These are phyloP conservation scores for Cytospora schulzeri DNA, from an alignment of 2,329 filamentous ascomycete genomes.

Conservation along the genomic window DNA sequence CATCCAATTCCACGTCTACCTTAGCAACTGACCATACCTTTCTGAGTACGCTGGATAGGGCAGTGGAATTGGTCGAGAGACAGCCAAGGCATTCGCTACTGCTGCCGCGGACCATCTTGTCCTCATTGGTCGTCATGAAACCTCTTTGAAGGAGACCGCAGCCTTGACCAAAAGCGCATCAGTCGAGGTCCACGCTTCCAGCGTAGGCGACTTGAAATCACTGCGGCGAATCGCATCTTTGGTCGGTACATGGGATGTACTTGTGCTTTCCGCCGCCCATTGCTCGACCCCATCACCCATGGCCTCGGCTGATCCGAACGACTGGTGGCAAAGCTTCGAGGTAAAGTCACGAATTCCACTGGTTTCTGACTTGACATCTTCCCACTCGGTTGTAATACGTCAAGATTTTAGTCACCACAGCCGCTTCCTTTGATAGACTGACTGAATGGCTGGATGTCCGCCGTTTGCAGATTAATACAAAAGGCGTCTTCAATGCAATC, in stretches of 20 bases:
- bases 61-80: constrained; percentile 26
- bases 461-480: too few relatives aligned
- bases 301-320: constrained; percentile 9
- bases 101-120: constrained; percentile 23
- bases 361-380: constrained; percentile 24
- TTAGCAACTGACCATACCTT: not conserved
- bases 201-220: not conserved
- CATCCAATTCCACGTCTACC: not conserved
- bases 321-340: constrained; percentile 28
- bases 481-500: too few relatives aligned
- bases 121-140: constrained; percentile 20
- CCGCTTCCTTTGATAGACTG: too few relatives aligned
- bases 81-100: constrained; percentile 24
- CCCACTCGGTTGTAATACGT: too few relatives aligned
- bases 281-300: not conserved
- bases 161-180: not conserved
- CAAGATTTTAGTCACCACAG: constrained; percentile 25
- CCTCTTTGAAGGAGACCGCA: not conserved
- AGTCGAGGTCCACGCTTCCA: not conserved
- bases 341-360: not conserved
- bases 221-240: not conserved
- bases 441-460: too few relatives aligned
- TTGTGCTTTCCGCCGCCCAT: not conserved
- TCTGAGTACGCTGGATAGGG: too few relatives aligned
- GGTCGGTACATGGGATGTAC: constrained; percentile 1